Conservation (phyloP, 371 early-diverging fungal genomes). For the Blastocladiella emersonii region DNA sequence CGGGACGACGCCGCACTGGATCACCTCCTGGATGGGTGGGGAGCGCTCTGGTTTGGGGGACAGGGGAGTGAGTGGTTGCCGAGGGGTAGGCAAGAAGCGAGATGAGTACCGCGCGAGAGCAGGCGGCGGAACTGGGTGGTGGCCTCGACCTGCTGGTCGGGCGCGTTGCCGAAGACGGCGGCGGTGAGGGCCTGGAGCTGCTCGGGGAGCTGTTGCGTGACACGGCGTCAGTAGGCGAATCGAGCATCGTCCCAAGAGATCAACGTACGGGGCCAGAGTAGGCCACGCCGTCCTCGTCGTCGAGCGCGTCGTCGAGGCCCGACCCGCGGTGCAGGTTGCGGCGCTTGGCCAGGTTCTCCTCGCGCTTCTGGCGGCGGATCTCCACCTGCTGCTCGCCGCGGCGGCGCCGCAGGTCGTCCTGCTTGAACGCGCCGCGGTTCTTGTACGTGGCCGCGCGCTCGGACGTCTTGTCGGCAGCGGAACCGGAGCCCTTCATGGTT, state of each 20-base stretch:
- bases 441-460: conserved; percentile 39
- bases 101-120: conserved; percentile 60
- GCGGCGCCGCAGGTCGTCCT: conserved; percentile 84
- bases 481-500: too few relatives aligned
- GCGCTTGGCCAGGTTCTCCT: conserved; percentile 84
- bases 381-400: conserved; percentile 87
- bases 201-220: conserved; percentile 27
- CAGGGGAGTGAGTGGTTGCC: not conserved
- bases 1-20: conserved; percentile 86
- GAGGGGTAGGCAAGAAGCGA: not conserved
- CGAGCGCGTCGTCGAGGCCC: conserved; percentile 68
- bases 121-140: conserved; percentile 90
- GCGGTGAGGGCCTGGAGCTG: conserved; percentile 60
- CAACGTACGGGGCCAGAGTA: not conserved
- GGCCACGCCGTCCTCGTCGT: conserved; percentile 17
- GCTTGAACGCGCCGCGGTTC: conserved; percentile 66
- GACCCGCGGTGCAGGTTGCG: conserved; percentile 56
- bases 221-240: too few relatives aligned
- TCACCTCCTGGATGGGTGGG: conserved; percentile 97
- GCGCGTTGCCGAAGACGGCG: conserved; percentile 52
- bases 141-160: conserved; percentile 69
- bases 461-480: too few relatives aligned
- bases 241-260: not conserved
- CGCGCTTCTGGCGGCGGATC: conserved; percentile 90
- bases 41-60: conserved; percentile 51